Percentiles rank a stretch among this genome's conserved stretches.
Evolutionary conservation across 169 alveolate genomes (phyloP).

Genomic region (Eimeria sp.): DNA sequence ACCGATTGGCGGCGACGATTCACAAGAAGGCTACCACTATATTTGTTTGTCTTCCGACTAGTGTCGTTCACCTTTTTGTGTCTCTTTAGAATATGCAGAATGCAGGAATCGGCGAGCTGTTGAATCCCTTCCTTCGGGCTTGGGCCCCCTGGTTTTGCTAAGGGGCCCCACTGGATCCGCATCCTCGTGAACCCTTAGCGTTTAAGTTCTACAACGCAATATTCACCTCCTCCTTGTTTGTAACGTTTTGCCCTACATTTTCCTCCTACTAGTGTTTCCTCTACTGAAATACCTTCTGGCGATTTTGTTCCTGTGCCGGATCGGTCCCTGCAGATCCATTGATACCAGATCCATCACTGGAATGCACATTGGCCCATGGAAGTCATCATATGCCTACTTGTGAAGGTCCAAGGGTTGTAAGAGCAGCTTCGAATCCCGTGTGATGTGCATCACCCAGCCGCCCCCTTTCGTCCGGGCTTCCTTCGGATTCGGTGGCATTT

Average conservation of each 20-base stretch:
- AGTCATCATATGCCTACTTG: neutral
- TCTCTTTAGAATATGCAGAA: neutral
- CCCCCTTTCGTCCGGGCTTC: neutral
- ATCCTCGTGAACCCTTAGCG: neutral
- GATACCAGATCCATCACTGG: neutral
- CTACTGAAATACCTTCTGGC: neutral
- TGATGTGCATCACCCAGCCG: neutral
- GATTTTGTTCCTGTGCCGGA: neutral
- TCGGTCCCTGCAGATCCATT: constrained; percentile 14
- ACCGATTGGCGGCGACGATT: neutral
- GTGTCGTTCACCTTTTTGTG: neutral
- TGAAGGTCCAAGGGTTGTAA: neutral
- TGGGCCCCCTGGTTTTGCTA: neutral
- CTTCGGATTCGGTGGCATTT: neutral
- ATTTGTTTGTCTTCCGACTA: neutral
- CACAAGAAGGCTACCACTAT: neutral
- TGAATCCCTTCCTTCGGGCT: neutral
- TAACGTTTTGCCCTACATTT: neutral
- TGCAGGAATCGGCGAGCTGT: constrained; percentile 4
- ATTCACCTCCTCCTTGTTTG: neutral
- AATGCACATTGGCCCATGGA: neutral
- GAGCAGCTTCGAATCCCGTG: neutral
- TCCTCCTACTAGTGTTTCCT: neutral
- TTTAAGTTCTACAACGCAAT: neutral
- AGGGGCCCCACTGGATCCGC: constrained; percentile 7